Evolutionary conservation across 2,329 filamentous ascomycete species (phyloP), one percentile per base, ranked within the genome.

Genomic region (Pleomassaria siparia): DNA sequence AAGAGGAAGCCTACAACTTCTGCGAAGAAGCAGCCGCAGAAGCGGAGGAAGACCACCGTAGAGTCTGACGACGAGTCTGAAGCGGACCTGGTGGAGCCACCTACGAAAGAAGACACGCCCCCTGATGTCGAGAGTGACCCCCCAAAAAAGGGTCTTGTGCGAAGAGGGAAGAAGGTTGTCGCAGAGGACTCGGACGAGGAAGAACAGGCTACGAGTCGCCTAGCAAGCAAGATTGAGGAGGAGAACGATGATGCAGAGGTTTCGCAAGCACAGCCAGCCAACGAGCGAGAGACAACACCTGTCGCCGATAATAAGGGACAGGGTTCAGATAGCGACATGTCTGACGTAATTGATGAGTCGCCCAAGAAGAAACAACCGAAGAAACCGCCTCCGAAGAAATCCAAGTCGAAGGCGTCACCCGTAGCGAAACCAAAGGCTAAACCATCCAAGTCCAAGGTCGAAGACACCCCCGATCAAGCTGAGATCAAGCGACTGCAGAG

Each of bases 401-500:
- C 51, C 49, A 52, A 66, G 54, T 13, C 56, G 29, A 68, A 54
- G 63, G 67, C 48, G 46, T 43, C 28, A 36, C 13, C 54, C 49
- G 45, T 50, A 36, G 41, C 52, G 16, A 57, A 59, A 50, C 16
- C 70, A 15, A 77, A 78, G 49, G 60, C 63, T 18, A 73, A 64
- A 35, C 44, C 73, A n/a, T 62, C 76, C 8, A 69, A 72, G 26
- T 64, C 70, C 24, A 72, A 78, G 28, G 43, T 54, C 6, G 53
- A 64, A 8, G 57, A 74, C 2, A 76, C 84, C 15, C 82, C 86
- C 0, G 81, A 91, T 50, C 83, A 89, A 49, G 84, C 82, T 3
- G 88, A 95, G 67, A 87, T 96, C 66, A 97, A 96, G 71, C 87
- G 85, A 40, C 77, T 97, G 3, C 92, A 97, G 72, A 82, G 84